Evolutionary conservation across 2,329 filamentous ascomycete genomes (phyloP), one percentile per base, ranked within the genome.

Genomic region (Diplodia scrobiculata): DNA sequence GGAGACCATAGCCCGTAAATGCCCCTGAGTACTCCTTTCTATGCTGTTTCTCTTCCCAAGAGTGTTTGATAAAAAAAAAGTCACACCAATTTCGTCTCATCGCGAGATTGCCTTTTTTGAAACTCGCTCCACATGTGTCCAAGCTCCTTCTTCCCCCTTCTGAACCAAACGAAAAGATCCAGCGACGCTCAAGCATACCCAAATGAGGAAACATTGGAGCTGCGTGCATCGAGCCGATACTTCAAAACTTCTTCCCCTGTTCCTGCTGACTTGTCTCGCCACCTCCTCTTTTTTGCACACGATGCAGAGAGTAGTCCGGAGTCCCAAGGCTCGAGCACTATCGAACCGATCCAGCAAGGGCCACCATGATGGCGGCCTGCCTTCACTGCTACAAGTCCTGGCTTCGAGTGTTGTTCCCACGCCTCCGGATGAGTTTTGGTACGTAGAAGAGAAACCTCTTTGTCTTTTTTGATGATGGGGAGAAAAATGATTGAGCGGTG

Each of bases 371-470:
- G 67, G 68, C 59, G 41, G 25, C 36, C n/a, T 69, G 72, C 69
- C 66, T 70, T 73, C 74, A 72, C 73, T 78, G 76, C 70, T 78
- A 66, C 76, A 71, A 78, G 73, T 75, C 76, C 76, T 70, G 64
- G 71, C 73, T 36, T 71, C 71, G 73, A 72, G 63, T 53, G n/a
- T 34, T 62, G 72, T 64, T 77, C 76, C 76, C 76, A 78, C 72
- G 76, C 76, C 76, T 75, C 72, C 65, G 68, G 69, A n/a, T 52
- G 36, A 55, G 51, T 63, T 52, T 59, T 59, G 50, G 14, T 25
- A 25, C 25, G 25, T 53, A 14, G 21, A 27, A 41, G 25, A 59
- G 32, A 32, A 38, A 36, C n/a, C 2, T 41, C 21, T 41, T 53
- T 25, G 36, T 17, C 36, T 17, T 36, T 34, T 14, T n/a, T 19